Evolutionary conservation across 805 yeast species (phyloP).

Genomic region (Candida glaebosa): DNA sequence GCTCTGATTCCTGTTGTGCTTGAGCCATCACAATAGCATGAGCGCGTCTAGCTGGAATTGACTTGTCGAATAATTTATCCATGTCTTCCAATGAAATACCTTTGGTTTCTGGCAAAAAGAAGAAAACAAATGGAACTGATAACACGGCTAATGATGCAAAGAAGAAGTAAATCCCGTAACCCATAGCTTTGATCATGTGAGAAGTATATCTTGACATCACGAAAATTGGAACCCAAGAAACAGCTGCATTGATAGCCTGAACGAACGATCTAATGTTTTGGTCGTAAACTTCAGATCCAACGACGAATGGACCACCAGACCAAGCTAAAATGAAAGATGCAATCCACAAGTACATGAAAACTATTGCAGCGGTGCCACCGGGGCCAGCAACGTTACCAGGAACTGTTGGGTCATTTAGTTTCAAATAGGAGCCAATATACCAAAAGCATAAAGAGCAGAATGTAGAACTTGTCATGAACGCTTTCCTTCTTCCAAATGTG

Average conservation of each 20-base stretch:
- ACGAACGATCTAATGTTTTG: constrained; percentile 38
- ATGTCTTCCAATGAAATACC: constrained; percentile 30
- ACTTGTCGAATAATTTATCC: constrained; percentile 20
- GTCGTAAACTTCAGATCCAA: constrained; percentile 38
- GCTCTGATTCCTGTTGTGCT: constrained; percentile 11
- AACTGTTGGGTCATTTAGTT: constrained; percentile 29
- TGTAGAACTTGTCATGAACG: constrained; percentile 33
- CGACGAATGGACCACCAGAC: constrained; percentile 41
- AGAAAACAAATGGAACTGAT: constrained; percentile 35
- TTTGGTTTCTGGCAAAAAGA: constrained; percentile 36
- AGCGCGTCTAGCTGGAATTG: constrained; percentile 22
- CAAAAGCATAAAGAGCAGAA: constrained; percentile 35
- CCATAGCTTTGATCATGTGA: constrained; percentile 32
- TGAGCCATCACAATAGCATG: constrained; percentile 16
- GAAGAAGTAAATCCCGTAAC: constrained; percentile 35
- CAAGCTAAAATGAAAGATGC: constrained; percentile 39
- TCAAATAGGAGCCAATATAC: constrained; percentile 37
- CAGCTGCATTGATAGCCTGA: constrained; percentile 39
- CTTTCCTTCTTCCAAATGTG: constrained; percentile 31
- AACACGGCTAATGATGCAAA: constrained; percentile 31
- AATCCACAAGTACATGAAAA: constrained; percentile 40
- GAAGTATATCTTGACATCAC: constrained; percentile 33
- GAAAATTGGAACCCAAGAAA: constrained; percentile 38
- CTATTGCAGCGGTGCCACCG: constrained; percentile 38
- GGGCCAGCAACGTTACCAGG: constrained; percentile 32